A percentile compares a stretch with the other conserved stretches of the same genome.
These are phyloP conservation scores for Drechslera avenae DNA, from an alignment of 2,329 filamentous ascomycete species.

Conservation along the genomic window DNA sequence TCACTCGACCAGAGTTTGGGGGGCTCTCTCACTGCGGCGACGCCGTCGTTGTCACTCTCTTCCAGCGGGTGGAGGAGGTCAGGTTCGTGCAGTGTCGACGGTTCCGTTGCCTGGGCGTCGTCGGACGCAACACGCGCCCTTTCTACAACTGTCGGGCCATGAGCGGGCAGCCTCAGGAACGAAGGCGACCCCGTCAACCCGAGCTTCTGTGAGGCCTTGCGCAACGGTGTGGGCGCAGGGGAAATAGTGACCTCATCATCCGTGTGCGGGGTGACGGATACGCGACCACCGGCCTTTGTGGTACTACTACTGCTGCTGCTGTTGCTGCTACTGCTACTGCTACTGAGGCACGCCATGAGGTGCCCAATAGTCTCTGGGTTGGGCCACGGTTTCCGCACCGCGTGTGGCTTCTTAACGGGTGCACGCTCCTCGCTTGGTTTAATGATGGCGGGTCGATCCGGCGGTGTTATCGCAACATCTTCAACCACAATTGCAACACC, in stretches of 20 bases:
- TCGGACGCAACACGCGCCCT: neutral
- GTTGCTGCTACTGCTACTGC: no score
- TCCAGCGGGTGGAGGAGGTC: no score
- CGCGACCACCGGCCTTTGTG: neutral
- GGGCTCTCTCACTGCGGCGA: no score
- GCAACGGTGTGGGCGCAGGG: slow-evolving; percentile 22
- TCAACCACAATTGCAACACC: neutral
- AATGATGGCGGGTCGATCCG: neutral
- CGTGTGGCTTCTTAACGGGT: neutral
- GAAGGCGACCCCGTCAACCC: slow-evolving; percentile 5
- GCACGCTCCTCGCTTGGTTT: neutral
- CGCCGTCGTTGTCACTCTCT: no score
- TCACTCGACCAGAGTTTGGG: no score
- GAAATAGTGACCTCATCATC: slow-evolving; percentile 3
- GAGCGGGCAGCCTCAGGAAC: neutral
- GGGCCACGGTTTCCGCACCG: neutral
- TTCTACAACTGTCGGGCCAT: neutral
- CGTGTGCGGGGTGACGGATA: neutral
- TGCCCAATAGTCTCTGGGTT: slow-evolving; percentile 20
- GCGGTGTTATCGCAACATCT: neutral
- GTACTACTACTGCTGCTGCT: neutral
- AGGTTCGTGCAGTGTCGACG: neutral
- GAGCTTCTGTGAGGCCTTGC: slow-evolving; percentile 22
- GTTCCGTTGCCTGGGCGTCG: neutral
- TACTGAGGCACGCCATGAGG: slow-evolving; percentile 19